These are phyloP conservation scores for Stephanodiscus minutulus DNA, from an alignment of 108 stramenopile genomes.

Conservation along the genomic window DNA sequence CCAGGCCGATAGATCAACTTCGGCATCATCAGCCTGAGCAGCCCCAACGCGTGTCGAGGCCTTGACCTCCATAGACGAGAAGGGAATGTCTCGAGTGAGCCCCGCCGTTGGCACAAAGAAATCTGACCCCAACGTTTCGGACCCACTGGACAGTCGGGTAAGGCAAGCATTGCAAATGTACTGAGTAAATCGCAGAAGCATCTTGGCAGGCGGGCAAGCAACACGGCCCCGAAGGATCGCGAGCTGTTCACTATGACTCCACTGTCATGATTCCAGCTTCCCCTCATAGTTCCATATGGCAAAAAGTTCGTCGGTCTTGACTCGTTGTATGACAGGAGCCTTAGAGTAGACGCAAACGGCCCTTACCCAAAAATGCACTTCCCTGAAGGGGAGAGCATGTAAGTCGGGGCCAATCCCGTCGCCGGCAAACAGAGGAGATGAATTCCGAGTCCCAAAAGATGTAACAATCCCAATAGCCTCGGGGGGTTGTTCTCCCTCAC, in stretches of 20 bases:
- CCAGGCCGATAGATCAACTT: neutral
- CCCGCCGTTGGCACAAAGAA: neutral
- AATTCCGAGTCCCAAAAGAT: neutral
- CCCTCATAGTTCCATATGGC: slow-evolving; percentile 21
- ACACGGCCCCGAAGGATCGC: neutral
- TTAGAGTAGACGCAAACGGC: neutral
- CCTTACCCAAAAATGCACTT: slow-evolving; percentile 6
- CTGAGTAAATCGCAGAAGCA: neutral
- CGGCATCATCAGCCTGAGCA: slow-evolving; percentile 14
- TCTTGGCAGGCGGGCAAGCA: neutral
- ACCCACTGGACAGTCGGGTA: no score
- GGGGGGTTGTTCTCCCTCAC: neutral
- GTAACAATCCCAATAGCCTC: no score
- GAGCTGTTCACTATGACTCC: neutral
- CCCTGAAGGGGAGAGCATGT: neutral
- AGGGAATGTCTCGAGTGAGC: neutral
- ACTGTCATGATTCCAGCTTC: neutral
- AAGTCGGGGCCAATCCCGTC: neutral
- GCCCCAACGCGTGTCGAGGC: neutral
- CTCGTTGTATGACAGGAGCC: neutral
- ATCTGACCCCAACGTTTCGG: no score
- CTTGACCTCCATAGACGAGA: neutral
- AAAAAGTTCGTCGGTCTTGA: neutral
- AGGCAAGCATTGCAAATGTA: no score
- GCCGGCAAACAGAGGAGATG: neutral